A percentile compares a stretch with the other conserved stretches of the same genome.
Evolutionary conservation across 2,329 filamentous ascomycete genomes (phyloP).

Genomic region (Teratosphaeria gauchensis): DNA sequence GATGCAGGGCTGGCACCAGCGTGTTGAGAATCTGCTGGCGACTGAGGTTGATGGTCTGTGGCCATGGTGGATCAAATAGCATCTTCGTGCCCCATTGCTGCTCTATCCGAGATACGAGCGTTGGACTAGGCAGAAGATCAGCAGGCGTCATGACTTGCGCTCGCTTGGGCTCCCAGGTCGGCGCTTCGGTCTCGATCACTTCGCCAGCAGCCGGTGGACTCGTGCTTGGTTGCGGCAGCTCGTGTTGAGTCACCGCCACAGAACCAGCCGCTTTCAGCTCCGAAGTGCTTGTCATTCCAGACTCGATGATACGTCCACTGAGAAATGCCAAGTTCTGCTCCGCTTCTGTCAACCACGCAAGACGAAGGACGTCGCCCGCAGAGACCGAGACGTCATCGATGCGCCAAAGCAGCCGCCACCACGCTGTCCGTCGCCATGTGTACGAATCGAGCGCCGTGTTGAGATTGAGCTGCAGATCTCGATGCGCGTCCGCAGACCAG

Average conservation of each 20-base stretch:
- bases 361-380: conserved; percentile 65
- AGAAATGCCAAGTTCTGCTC: conserved; percentile 79
- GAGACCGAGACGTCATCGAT: conserved; percentile 87
- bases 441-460: conserved; percentile 67
- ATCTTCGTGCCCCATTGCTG: conserved; percentile 22
- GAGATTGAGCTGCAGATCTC: conserved; percentile 71
- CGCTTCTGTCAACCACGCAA: conserved; percentile 65
- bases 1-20: conserved; percentile 35
- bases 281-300: conserved; percentile 37
- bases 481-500: conserved; percentile 74
- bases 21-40: conserved; percentile 42
- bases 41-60: conserved; percentile 60
- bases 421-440: conserved; percentile 70
- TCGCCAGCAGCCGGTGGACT: not conserved
- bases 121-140: conserved; percentile 20
- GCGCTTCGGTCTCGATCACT: conserved; percentile 5
- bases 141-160: conserved; percentile 15
- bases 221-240: not conserved
- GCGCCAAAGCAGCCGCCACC: conserved; percentile 95
- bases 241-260: not conserved
- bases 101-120: conserved; percentile 16
- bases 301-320: conserved; percentile 63
- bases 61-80: conserved; percentile 49
- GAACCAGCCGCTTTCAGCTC: conserved; percentile 12
- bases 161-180: conserved; percentile 4